These are phyloP conservation scores for Sanchytrium tribonematis DNA, from an alignment of 371 early-diverging fungal genomes.

Conservation along the genomic window DNA sequence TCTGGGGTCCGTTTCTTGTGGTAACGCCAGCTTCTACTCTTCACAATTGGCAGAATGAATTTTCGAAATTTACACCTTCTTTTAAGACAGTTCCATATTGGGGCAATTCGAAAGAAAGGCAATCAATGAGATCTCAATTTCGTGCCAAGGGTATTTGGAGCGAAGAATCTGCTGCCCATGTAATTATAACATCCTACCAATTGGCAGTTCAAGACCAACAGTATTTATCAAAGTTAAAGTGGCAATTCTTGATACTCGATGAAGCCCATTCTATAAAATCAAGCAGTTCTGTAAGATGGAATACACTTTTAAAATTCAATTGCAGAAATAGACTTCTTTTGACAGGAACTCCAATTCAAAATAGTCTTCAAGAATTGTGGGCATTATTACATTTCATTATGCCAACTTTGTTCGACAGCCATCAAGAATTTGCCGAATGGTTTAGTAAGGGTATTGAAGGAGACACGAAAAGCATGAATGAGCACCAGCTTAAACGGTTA, in stretches of 20 bases:
- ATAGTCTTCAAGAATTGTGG: conserved; percentile 82
- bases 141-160: conserved; percentile 38
- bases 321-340: conserved; percentile 69
- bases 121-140: conserved; percentile 49
- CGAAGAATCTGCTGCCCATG: conserved; percentile 62
- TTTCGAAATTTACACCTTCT: conserved; percentile 57
- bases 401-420: conserved; percentile 87
- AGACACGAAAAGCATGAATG: conserved; percentile 64
- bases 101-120: conserved; percentile 69
- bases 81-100: conserved; percentile 70
- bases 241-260: conserved; percentile 95
- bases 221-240: conserved; percentile 61
- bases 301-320: conserved; percentile 63
- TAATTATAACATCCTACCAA: conserved; percentile 81
- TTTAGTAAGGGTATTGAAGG: conserved; percentile 79
- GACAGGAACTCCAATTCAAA: conserved; percentile 93
- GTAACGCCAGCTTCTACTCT: conserved; percentile 84
- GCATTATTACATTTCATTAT: conserved; percentile 90
- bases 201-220: conserved; percentile 59
- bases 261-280: conserved; percentile 96
- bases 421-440: conserved; percentile 80
- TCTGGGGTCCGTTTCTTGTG: conserved; percentile 86
- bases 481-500: conserved; percentile 59
- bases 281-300: conserved; percentile 64
- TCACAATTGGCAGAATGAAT: conserved; percentile 93